phyloP scores from a whole-genome alignment of 371 early-diverging fungal genomes.

The Mucor sp. region DNA sequence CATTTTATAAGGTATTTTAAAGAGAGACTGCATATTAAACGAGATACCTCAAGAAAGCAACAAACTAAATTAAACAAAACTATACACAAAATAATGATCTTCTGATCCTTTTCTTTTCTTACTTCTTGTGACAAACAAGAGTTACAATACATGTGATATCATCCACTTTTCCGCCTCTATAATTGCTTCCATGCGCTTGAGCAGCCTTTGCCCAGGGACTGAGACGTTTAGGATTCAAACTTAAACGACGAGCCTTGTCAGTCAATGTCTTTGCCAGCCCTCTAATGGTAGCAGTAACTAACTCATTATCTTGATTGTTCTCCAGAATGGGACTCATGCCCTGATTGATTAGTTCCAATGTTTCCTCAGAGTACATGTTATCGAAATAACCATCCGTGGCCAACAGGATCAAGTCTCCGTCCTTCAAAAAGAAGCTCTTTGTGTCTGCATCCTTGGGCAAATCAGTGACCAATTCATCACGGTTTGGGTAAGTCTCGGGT shows the following conservation, averaged over 20 bases:
- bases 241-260: constrained; percentile 57
- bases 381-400: constrained; percentile 77
- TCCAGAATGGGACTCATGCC: constrained; percentile 39
- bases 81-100: background rate
- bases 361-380: constrained; percentile 69
- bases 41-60: background rate
- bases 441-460: constrained; percentile 66
- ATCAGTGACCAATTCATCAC: constrained; percentile 60
- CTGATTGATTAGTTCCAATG: constrained; percentile 52
- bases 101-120: background rate
- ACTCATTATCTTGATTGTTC: constrained; percentile 26
- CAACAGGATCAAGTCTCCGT: constrained; percentile 68
- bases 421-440: constrained; percentile 60
- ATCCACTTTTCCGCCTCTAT: constrained; percentile 52
- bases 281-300: constrained; percentile 53
- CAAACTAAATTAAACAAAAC: background rate
- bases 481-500: constrained; percentile 59
- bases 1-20: background rate
- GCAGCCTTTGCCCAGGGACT: constrained; percentile 56
- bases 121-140: constrained; percentile 32
- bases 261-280: constrained; percentile 56
- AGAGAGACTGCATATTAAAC: background rate
- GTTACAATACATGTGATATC: constrained; percentile 57
- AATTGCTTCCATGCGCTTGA: constrained; percentile 49
- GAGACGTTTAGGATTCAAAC: constrained; percentile 56